A percentile compares a stretch with the other conserved stretches of the same genome.
Conservation (phyloP, 2,329 filamentous ascomycete genomes). For the Immersiporthe knoxdaviesiana region DNA sequence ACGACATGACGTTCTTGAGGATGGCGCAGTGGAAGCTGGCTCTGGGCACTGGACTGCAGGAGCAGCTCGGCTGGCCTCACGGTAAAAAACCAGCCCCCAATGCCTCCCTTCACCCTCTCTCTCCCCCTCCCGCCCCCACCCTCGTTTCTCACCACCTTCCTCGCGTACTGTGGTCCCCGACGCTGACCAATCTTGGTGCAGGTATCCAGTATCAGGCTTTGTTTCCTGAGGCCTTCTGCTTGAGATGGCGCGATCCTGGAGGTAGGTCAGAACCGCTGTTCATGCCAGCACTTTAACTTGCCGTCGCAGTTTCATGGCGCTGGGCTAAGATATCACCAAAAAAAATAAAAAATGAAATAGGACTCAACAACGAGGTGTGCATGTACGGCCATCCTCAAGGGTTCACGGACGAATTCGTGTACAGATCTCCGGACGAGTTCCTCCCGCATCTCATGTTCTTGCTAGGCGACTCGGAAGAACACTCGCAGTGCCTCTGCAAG, state of each 20-base stretch:
- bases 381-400: constrained; percentile 26
- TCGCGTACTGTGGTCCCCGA: background rate
- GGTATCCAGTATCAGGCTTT: constrained; percentile 25
- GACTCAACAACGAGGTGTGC: constrained; percentile 18
- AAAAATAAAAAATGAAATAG: too few species aligned
- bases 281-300: background rate
- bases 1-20: constrained; percentile 15
- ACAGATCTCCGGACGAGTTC: constrained; percentile 58
- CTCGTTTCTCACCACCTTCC: background rate
- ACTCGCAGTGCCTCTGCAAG: constrained; percentile 55
- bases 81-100: constrained; percentile 8
- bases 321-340: background rate
- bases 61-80: constrained; percentile 27
- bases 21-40: constrained; percentile 26
- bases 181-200: background rate
- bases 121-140: background rate
- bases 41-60: constrained; percentile 23
- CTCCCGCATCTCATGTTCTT: constrained; percentile 57
- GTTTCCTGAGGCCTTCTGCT: constrained; percentile 26
- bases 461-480: constrained; percentile 50
- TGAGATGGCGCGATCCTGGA: constrained; percentile 21
- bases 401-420: constrained; percentile 40
- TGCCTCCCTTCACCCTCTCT: too few species aligned
- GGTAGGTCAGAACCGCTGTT: background rate
- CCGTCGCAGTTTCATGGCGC: background rate